These are phyloP conservation scores for Pseudevernia furfuracea DNA, from an alignment of 495 filamentous ascomycete genomes.

Conservation along the genomic window DNA sequence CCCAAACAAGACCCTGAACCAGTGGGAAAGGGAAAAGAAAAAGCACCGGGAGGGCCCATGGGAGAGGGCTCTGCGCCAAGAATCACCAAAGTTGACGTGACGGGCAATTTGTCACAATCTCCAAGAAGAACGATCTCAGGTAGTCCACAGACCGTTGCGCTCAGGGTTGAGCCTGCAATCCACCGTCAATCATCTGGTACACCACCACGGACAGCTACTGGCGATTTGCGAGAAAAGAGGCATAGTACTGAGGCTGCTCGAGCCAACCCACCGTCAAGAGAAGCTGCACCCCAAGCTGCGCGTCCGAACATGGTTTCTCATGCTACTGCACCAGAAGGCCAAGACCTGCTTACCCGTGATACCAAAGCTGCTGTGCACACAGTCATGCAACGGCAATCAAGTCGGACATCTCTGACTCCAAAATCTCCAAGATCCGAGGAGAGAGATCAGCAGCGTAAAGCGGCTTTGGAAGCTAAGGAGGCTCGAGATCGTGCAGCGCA, in stretches of 20 bases:
- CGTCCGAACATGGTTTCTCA: conserved; percentile 42
- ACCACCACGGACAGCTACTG: conserved; percentile 31
- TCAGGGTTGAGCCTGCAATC: conserved; percentile 26
- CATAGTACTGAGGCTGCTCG: conserved; percentile 32
- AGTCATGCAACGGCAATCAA: conserved; percentile 44
- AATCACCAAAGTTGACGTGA: conserved; percentile 13
- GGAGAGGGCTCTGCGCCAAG: conserved; percentile 6
- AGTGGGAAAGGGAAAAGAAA: conserved; percentile 23
- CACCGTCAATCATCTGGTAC: conserved; percentile 35
- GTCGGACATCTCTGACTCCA: conserved; percentile 42
- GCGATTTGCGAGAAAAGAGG: conserved; percentile 37
- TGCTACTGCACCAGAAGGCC: conserved; percentile 55
- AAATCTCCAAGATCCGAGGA: conserved; percentile 39
- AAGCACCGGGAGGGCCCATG: not conserved
- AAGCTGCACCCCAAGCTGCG: conserved; percentile 29
- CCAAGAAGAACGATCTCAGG: conserved; percentile 13
- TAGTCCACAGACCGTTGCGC: conserved; percentile 19
- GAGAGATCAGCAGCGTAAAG: conserved; percentile 32
- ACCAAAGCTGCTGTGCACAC: conserved; percentile 25
- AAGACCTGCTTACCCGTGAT: conserved; percentile 38
- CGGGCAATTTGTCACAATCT: conserved; percentile 16
- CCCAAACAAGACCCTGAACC: conserved; percentile 17
- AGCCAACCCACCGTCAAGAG: conserved; percentile 18
- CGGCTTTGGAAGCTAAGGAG: conserved; percentile 40
- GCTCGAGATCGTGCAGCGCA: conserved; percentile 72